These are phyloP conservation scores for Aspergillus aculeatinus DNA, from an alignment of 2,329 filamentous ascomycete species.

Conservation along the genomic window DNA sequence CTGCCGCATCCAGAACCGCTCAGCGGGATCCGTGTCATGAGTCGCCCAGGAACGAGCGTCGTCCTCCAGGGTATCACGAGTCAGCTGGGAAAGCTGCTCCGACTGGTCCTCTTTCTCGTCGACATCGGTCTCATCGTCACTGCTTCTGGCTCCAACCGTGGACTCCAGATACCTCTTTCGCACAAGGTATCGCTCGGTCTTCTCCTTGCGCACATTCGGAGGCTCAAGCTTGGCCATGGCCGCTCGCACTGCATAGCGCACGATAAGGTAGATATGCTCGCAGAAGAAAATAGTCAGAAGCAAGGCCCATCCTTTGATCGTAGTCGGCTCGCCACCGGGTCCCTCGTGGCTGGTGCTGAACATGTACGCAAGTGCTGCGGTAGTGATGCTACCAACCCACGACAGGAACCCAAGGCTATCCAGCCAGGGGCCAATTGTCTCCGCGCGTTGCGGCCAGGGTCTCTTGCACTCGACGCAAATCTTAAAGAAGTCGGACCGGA, in stretches of 20 bases:
- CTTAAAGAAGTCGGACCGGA: conserved; percentile 91
- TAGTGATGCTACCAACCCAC: conserved; percentile 90
- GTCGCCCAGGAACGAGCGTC: conserved; percentile 40
- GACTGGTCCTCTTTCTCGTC: conserved; percentile 15
- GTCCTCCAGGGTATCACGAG: conserved; percentile 42
- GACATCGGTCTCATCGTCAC: conserved; percentile 24
- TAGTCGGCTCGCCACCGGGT: conserved; percentile 46
- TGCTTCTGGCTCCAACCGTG: conserved; percentile 22
- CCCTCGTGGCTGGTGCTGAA: conserved; percentile 68
- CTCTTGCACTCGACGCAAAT: conserved; percentile 88
- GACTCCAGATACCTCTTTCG: conserved; percentile 73
- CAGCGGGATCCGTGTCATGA: conserved; percentile 32
- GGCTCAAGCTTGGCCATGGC: conserved; percentile 79
- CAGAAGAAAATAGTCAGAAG: conserved; percentile 79
- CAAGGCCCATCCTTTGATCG: conserved; percentile 76
- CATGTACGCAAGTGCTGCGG: conserved; percentile 82
- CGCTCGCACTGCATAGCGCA: conserved; percentile 69
- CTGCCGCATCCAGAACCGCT: conserved; percentile 47
- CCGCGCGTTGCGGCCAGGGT: conserved; percentile 82
- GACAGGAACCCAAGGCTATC: conserved; percentile 83
- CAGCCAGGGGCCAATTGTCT: conserved; percentile 95
- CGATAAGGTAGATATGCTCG: conserved; percentile 84
- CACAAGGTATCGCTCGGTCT: conserved; percentile 74
- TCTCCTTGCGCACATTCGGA: conserved; percentile 80
- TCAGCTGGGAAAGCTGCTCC: conserved; percentile 30